Conservation (phyloP, 2,329 filamentous ascomycete genomes). For the Albifimbria verrucaria region DNA sequence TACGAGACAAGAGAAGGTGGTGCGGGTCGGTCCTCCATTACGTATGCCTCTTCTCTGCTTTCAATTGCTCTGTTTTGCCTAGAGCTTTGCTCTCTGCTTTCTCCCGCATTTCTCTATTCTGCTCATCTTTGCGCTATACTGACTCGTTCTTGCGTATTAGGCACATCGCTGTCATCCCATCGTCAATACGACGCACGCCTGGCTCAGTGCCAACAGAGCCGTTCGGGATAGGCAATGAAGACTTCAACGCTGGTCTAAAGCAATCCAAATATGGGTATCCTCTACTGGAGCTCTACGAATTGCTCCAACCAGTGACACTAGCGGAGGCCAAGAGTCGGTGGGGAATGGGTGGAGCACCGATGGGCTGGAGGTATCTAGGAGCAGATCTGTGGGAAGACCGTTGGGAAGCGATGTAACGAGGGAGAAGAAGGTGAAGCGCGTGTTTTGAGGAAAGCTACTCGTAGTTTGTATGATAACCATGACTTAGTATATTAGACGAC, state of each 20-base stretch:
- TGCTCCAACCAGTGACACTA: constrained; percentile 16
- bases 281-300: constrained; percentile 19
- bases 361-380: constrained; percentile 21
- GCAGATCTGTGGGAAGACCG: constrained; percentile 17
- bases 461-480: too few species aligned
- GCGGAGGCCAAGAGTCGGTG: constrained; percentile 19
- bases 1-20: constrained; percentile 16
- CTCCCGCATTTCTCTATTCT: not conserved
- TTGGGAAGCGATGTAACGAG: constrained; percentile 15
- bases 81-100: not conserved
- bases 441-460: too few species aligned
- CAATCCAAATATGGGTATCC: constrained; percentile 23
- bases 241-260: constrained; percentile 25
- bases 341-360: constrained; percentile 20
- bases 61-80: not conserved
- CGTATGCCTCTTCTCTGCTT: constrained; percentile 11
- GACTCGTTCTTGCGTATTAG: not conserved
- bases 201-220: constrained; percentile 17
- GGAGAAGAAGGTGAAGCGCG: not conserved
- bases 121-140: not conserved
- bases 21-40: constrained; percentile 16
- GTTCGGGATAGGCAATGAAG: constrained; percentile 21
- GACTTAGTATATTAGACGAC: too few species aligned
- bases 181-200: constrained; percentile 6
- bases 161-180: constrained; percentile 12